A percentile compares a stretch with the other conserved stretches of the same genome.
Evolutionary conservation across 148 eudicot genomes (phyloP).

Genomic region (Rhododendron williamsianum): DNA sequence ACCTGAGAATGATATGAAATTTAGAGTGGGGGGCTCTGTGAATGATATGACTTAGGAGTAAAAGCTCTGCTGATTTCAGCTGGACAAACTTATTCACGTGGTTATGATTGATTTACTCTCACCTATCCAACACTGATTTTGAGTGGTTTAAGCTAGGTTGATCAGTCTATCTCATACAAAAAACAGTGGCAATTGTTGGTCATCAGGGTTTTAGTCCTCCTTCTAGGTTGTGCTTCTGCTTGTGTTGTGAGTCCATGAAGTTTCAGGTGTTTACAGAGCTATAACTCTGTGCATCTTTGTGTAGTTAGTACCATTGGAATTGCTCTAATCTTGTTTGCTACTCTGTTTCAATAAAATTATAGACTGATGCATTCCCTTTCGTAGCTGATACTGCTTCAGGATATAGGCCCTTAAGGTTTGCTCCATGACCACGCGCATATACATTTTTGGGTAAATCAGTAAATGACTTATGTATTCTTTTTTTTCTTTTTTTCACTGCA

Average conservation of each 20-base stretch:
- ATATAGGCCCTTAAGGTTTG: background rate
- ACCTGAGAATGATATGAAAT: background rate
- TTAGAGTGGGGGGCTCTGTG: background rate
- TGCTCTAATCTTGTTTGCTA: background rate
- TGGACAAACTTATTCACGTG: background rate
- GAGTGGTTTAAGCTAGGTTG: background rate
- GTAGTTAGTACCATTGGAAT: background rate
- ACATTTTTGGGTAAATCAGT: background rate
- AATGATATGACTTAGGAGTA: background rate
- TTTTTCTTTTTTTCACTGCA: background rate
- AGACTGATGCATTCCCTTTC: background rate
- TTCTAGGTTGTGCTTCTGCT: constrained; percentile 1
- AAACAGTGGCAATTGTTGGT: background rate
- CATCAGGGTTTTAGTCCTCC: background rate
- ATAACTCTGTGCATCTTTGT: background rate
- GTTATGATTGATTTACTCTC: background rate
- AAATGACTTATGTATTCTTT: background rate
- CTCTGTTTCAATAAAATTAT: background rate
- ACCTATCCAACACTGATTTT: background rate
- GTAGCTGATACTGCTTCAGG: background rate
- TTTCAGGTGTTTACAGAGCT: background rate
- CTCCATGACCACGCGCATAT: background rate
- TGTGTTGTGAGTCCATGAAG: background rate
- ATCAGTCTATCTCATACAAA: background rate
- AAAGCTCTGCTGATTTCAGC: background rate